Percentiles rank a stretch among this genome's conserved stretches.
These are phyloP conservation scores for Backusella macrospora DNA, from an alignment of 192 early-diverging fungal genomes.

Conservation along the genomic window DNA sequence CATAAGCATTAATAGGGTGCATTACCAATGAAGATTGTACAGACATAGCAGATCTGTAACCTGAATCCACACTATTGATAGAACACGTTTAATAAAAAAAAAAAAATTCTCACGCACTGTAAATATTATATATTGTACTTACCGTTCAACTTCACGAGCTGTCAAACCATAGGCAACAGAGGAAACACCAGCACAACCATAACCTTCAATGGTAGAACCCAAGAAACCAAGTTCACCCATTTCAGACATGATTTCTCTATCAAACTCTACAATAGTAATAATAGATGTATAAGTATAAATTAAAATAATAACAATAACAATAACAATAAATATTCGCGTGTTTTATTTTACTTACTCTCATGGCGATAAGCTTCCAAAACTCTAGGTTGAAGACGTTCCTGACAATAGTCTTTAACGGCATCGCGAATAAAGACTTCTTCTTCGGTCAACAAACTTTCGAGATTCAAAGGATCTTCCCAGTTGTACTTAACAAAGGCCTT, in stretches of 20 bases:
- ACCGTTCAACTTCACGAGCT: conserved; percentile 95
- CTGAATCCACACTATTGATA: conserved; percentile 77
- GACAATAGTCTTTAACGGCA: conserved; percentile 83
- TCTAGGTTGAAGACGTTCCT: conserved; percentile 84
- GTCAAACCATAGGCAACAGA: conserved; percentile 96
- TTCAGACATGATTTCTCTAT: conserved; percentile 88
- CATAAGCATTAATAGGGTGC: conserved; percentile 97
- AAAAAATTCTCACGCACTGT: not conserved
- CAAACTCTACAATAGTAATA: conserved; percentile 57
- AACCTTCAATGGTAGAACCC: conserved; percentile 93
- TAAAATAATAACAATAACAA: not conserved
- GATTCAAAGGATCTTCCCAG: conserved; percentile 85
- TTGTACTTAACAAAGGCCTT: conserved; percentile 69
- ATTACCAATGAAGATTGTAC: conserved; percentile 99
- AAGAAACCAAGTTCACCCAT: conserved; percentile 93
- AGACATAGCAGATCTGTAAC: conserved; percentile 98
- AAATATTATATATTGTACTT: not conserved
- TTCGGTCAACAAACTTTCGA: conserved; percentile 85
- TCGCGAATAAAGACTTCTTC: conserved; percentile 80
- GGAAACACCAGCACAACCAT: conserved; percentile 97
- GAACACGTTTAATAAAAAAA: not conserved
- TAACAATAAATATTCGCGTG: not conserved
- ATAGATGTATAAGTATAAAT: conserved; percentile 8
- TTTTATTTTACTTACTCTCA: conserved; percentile 63
- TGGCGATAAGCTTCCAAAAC: conserved; percentile 84